Base-by-base conservation (phyloP, 192 early-diverging fungal species). In the Backusella tarrabulga region DNA sequence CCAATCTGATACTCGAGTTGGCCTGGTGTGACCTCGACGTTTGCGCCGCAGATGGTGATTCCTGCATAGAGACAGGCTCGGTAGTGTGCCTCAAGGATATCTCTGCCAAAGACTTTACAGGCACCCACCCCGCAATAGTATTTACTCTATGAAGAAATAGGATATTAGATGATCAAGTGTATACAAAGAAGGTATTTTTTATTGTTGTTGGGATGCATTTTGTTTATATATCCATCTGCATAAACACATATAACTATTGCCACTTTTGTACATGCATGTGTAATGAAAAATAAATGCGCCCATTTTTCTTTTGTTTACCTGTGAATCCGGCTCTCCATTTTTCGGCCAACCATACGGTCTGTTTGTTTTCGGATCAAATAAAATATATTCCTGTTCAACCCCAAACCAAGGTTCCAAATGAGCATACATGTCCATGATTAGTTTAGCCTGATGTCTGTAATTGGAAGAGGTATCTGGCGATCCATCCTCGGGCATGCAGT, bases 121-220 rank as follows among this genome's bases (percentile, higher is more conserved):
- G 87, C 76, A 21, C 87, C 87, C n/a, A 88, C 84, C 56, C 80
- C 87, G 72, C 87, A 88, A 77, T 88, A 88, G 54, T 88, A 88
- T 75, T 78, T 83, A 42, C 87, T 87, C 77, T 74, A 40, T 21
- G 11, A 26, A 56, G 0, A 52, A 19, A 52, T 17, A 73, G 42
- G 3, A 15, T 44, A 0, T 44, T 44, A 44, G 42, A 44, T 44
- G 42, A 1, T 60, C 26, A 36, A 15, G 32, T 56, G 11, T 56
- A 42, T 29, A 41, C 52, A 7, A 15, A 52, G 19, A 19, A 56
- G 14, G 32, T 38, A 73, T 73, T 1, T 8, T 56, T 14, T n/a
- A n/a, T 72, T 19, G 12, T 60, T 35, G 42, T 17, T 4, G 12
- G 15, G 15, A 17, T 52, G 14, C 23, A 56, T 56, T 19, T 63